Evolutionary conservation across 805 yeast genomes (phyloP).

Genomic region (Wickerhamomyces rabaulensis): DNA sequence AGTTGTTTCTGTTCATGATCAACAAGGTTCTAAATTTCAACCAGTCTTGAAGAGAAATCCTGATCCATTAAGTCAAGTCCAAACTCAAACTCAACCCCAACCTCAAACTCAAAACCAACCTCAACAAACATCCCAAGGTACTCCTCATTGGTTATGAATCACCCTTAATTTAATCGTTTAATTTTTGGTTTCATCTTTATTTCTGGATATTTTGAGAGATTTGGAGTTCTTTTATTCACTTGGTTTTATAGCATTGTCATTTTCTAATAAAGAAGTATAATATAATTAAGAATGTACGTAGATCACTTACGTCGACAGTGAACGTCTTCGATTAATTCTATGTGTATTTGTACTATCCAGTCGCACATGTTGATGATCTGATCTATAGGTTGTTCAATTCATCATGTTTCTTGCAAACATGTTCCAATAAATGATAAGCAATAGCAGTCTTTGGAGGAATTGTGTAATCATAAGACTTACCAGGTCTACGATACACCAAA

Average conservation of each 20-base stretch:
- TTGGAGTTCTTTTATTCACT: not conserved
- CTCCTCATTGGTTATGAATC: slow-evolving; percentile 1
- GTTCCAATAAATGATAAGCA: slow-evolving; percentile 22
- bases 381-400: not conserved
- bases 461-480: slow-evolving; percentile 14
- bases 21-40: not conserved
- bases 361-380: no score
- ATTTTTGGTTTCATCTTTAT: not conserved
- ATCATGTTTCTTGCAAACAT: slow-evolving; percentile 15
- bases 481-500: slow-evolving; percentile 11
- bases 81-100: not conserved
- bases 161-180: not conserved
- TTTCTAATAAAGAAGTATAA: not conserved
- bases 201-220: not conserved
- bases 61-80: not conserved
- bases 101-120: not conserved
- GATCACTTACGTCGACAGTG: no score
- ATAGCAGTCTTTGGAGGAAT: slow-evolving; percentile 24
- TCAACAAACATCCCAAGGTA: not conserved
- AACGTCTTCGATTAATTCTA: no score
- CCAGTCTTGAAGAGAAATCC: not conserved
- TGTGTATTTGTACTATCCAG: no score
- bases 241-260: not conserved
- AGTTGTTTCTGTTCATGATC: not conserved
- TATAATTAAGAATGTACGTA: no score